These are phyloP conservation scores for Tylopilus sp. DNA, from an alignment of 1,284 basidiomycete genomes.

Conservation along the genomic window DNA sequence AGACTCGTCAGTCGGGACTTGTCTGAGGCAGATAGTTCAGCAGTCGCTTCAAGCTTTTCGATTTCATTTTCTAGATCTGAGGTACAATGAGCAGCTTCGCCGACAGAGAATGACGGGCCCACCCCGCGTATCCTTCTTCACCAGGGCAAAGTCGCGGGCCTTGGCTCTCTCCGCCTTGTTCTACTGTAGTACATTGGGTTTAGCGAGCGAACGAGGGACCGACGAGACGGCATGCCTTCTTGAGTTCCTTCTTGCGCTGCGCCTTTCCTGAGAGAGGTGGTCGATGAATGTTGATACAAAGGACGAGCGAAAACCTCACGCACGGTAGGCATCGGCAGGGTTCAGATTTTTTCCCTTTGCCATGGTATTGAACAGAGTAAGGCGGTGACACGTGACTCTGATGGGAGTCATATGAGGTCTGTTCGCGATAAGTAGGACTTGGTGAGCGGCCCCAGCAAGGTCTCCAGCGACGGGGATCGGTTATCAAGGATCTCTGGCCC, in stretches of 20 bases:
- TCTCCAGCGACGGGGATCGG: slow-evolving; percentile 4
- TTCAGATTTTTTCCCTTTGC: slow-evolving; percentile 80
- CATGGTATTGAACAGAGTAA: slow-evolving; percentile 44
- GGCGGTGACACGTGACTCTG: slow-evolving; percentile 26
- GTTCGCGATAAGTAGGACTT: background rate
- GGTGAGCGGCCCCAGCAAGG: slow-evolving; percentile 35
- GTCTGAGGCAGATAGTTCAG: slow-evolving; percentile 48
- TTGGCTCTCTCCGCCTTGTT: slow-evolving; percentile 82
- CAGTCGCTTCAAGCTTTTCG: slow-evolving; percentile 53
- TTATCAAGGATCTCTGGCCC: background rate
- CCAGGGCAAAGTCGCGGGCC: slow-evolving; percentile 75
- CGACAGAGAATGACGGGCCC: slow-evolving; percentile 2
- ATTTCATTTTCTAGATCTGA: slow-evolving; percentile 73
- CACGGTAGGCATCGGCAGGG: slow-evolving; percentile 83
- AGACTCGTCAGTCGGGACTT: slow-evolving; percentile 60
- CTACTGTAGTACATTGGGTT: slow-evolving; percentile 56
- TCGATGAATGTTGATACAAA: background rate
- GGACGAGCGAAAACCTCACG: slow-evolving; percentile 18
- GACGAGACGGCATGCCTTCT: slow-evolving; percentile 60
- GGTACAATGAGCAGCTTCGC: slow-evolving; percentile 1
- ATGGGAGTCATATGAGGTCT: slow-evolving; percentile 24
- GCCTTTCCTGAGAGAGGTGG: slow-evolving; percentile 64
- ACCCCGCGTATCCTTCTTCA: slow-evolving; percentile 88
- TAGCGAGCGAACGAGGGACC: slow-evolving; percentile 5
- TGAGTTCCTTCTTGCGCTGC: slow-evolving; percentile 84